These are phyloP conservation scores for Plasmopara viticola DNA, from an alignment of 352 stramenopile species.

Conservation along the genomic window DNA sequence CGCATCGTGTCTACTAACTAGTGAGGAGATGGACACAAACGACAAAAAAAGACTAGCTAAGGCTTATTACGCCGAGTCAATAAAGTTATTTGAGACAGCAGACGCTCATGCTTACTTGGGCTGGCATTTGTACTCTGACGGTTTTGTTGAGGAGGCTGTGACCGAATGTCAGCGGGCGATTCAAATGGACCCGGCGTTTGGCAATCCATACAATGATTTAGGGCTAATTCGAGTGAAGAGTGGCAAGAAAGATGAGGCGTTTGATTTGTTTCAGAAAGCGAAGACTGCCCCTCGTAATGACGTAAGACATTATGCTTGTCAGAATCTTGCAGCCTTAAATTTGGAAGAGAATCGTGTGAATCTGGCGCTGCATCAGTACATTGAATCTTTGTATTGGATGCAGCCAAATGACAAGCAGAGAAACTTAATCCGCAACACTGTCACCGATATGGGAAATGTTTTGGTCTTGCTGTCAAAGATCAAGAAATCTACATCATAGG, in stretches of 20 bases:
- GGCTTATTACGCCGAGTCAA: slow-evolving; percentile 60
- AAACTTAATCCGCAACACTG: slow-evolving; percentile 55
- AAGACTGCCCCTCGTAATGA: slow-evolving; percentile 58
- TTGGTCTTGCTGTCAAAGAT: slow-evolving; percentile 23
- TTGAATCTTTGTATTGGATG: slow-evolving; percentile 73
- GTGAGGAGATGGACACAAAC: slow-evolving; percentile 31
- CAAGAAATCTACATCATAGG: no score
- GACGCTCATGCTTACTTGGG: slow-evolving; percentile 64
- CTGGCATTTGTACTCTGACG: slow-evolving; percentile 62
- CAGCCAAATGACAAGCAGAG: slow-evolving; percentile 29
- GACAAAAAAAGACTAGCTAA: slow-evolving; percentile 56
- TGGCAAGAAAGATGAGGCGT: slow-evolving; percentile 46
- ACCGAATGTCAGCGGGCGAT: slow-evolving; percentile 57
- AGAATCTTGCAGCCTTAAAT: slow-evolving; percentile 60
- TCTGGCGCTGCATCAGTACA: slow-evolving; percentile 63
- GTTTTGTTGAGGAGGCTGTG: slow-evolving; percentile 43
- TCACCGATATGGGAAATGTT: slow-evolving; percentile 58
- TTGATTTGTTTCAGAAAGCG: slow-evolving; percentile 54
- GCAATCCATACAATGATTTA: slow-evolving; percentile 71
- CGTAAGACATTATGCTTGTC: slow-evolving; percentile 56
- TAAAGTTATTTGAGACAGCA: slow-evolving; percentile 57
- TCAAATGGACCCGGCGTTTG: slow-evolving; percentile 56
- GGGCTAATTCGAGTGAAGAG: slow-evolving; percentile 57
- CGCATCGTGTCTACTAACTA: slow-evolving; percentile 38
- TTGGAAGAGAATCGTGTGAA: slow-evolving; percentile 62